phyloP scores from a whole-genome alignment of 495 filamentous ascomycete genomes.

The Stereocaulon alpinum region DNA sequence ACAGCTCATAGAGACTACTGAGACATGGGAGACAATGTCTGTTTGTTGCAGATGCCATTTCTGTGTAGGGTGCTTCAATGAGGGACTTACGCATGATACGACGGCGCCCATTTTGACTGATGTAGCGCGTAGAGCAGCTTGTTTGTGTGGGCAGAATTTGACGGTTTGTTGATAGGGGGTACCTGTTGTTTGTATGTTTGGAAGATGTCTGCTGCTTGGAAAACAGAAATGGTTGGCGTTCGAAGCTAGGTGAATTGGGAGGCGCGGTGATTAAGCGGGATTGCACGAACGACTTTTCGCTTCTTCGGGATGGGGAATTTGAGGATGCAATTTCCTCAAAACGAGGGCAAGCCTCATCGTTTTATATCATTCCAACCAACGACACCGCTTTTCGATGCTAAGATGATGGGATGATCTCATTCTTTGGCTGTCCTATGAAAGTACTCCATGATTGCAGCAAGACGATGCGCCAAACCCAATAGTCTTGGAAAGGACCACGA shows the following conservation, averaged over 20 bases:
- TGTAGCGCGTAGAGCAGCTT: constrained; percentile 13
- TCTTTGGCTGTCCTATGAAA: background rate
- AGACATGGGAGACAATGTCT: too few relatives aligned
- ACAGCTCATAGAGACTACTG: background rate
- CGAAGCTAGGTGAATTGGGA: background rate
- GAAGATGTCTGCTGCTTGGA: background rate
- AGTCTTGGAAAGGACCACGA: background rate
- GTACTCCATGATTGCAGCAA: background rate
- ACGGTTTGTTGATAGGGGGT: constrained; percentile 4
- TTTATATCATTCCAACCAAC: constrained; percentile 5
- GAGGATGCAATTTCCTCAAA: constrained; percentile 18
- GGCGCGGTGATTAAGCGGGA: background rate
- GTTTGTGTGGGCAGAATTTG: constrained; percentile 22
- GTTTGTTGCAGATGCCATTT: too few relatives aligned
- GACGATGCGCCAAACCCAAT: constrained; percentile 2
- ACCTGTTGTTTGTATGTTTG: constrained; percentile 20
- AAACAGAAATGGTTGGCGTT: background rate
- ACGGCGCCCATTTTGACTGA: constrained; percentile 80
- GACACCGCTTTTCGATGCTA: background rate
- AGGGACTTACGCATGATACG: constrained; percentile 76
- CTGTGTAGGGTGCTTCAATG: too few relatives aligned
- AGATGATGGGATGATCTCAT: background rate
- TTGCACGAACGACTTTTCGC: background rate
- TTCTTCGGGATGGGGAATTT: background rate
- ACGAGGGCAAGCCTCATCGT: constrained; percentile 10